Percentiles rank a stretch among this genome's conserved stretches.
phyloP scores from a whole-genome alignment of 345 rosid genomes.

The Aegle marmelos region DNA sequence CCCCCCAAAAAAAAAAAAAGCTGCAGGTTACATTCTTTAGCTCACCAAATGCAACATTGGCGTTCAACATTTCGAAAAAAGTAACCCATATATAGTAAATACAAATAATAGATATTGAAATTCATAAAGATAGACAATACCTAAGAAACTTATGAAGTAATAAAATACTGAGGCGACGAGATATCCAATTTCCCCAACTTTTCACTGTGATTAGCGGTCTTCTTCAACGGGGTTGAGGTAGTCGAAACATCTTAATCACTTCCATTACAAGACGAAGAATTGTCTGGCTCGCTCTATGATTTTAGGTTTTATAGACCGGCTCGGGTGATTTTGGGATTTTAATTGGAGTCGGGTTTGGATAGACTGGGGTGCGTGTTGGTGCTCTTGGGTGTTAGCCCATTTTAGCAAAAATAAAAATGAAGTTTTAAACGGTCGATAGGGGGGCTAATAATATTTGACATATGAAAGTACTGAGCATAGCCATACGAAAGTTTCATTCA shows the following conservation, averaged over 20 bases:
- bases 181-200: neutral
- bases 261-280: neutral
- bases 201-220: neutral
- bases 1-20: neutral
- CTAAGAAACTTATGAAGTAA: neutral
- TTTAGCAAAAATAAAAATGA: too few species aligned
- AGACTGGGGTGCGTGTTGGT: neutral
- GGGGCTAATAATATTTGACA: too few species aligned
- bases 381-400: too few species aligned
- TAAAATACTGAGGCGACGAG: neutral
- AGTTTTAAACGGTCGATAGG: too few species aligned
- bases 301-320: conserved; percentile 2
- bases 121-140: neutral
- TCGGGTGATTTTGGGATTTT: neutral
- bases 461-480: too few species aligned
- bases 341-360: neutral
- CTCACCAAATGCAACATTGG: neutral
- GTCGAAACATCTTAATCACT: neutral
- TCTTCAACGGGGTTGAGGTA: neutral
- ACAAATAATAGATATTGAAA: neutral
- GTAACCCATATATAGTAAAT: neutral
- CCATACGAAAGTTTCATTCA: too few species aligned
- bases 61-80: neutral
- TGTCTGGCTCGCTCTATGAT: neutral
- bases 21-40: neutral